Percentiles rank a stretch among this genome's conserved stretches.
phyloP scores from a whole-genome alignment of 805 yeast genomes.

The Hanseniaspora occidentalis region DNA sequence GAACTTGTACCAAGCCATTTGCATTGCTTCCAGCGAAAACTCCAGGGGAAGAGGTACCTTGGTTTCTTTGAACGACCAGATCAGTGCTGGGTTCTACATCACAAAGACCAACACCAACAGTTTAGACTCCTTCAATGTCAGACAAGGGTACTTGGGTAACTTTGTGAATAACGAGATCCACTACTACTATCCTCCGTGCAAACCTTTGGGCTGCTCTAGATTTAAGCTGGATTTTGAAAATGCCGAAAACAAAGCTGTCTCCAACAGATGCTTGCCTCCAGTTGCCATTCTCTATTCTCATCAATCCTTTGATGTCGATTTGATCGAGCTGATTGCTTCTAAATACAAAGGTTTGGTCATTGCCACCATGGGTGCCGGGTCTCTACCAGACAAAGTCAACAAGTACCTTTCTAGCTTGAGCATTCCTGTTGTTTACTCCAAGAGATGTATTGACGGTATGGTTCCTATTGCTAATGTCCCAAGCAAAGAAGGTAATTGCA shows the following conservation, averaged over 20 bases:
- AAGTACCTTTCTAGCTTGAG: conserved; percentile 20
- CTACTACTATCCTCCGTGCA: conserved; percentile 50
- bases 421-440: conserved; percentile 50
- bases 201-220: conserved; percentile 38
- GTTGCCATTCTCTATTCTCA: conserved; percentile 49
- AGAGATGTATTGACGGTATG: conserved; percentile 61
- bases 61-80: conserved; percentile 55
- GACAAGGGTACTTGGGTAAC: conserved; percentile 61
- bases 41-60: conserved; percentile 47
- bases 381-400: conserved; percentile 40
- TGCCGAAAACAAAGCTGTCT: conserved; percentile 5
- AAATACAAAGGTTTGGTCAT: conserved; percentile 44
- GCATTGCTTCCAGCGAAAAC: conserved; percentile 41
- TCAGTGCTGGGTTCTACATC: conserved; percentile 57
- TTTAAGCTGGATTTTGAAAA: conserved; percentile 26
- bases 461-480: conserved; percentile 41
- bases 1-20: conserved; percentile 59
- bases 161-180: conserved; percentile 55
- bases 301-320: conserved; percentile 41
- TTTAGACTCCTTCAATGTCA: conserved; percentile 56
- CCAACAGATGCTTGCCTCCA: conserved; percentile 15
- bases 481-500: conserved; percentile 18
- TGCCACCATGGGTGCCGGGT: conserved; percentile 67
- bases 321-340: conserved; percentile 35
- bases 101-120: conserved; percentile 62